Percentiles rank a stretch among this genome's conserved stretches.
Evolutionary conservation across 345 rosid genomes (phyloP).

Genomic region (Citrus glauca): DNA sequence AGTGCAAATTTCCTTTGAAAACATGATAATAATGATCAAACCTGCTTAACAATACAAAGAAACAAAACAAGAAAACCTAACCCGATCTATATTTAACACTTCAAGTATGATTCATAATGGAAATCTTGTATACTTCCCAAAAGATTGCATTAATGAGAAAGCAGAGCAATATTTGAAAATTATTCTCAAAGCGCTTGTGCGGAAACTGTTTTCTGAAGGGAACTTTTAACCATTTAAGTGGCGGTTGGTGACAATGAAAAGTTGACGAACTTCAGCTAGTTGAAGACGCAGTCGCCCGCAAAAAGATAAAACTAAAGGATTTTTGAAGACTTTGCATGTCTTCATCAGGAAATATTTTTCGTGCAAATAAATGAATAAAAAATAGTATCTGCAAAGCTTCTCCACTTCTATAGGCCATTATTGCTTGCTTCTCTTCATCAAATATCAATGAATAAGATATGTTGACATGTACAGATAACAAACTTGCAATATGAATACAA

Average conservation of each 20-base stretch:
- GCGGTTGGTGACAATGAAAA: slow-evolving; percentile 26
- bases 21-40: slow-evolving; percentile 22
- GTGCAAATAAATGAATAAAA: background rate
- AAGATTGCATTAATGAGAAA: slow-evolving; percentile 1
- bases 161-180: background rate
- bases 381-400: background rate
- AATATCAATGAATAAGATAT: background rate
- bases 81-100: background rate
- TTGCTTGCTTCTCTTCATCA: background rate
- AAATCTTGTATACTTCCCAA: slow-evolving; percentile 1
- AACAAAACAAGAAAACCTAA: background rate
- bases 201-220: slow-evolving; percentile 14
- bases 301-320: slow-evolving; percentile 15
- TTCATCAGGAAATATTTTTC: background rate
- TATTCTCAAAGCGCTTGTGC: slow-evolving; percentile 2
- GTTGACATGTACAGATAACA: slow-evolving; percentile 12
- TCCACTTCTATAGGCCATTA: background rate
- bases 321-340: slow-evolving; percentile 23
- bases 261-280: slow-evolving; percentile 23
- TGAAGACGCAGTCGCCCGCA: slow-evolving; percentile 11
- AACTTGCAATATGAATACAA: slow-evolving; percentile 7
- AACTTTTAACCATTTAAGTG: background rate
- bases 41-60: slow-evolving; percentile 16
- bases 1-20: slow-evolving; percentile 15
- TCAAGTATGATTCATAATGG: background rate